Percentiles rank a stretch among this genome's conserved stretches.
These are phyloP conservation scores for Phytophthora pistaciae DNA, from an alignment of 352 stramenopile genomes.

Conservation along the genomic window DNA sequence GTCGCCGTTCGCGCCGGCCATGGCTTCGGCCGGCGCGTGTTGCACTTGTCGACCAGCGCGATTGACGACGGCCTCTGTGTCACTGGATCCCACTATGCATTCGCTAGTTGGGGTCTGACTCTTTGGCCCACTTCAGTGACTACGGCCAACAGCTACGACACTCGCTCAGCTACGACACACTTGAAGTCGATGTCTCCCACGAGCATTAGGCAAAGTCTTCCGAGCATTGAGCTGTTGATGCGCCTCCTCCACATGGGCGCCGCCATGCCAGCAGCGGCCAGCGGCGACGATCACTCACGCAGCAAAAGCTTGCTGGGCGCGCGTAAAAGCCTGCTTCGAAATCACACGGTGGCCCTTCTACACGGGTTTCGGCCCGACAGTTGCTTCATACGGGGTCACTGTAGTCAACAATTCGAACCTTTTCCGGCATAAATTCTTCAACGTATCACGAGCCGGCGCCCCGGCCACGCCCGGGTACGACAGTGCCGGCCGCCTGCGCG, in stretches of 20 bases:
- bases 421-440: conserved; percentile 33
- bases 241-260: not conserved
- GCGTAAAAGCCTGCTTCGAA: conserved; percentile 33
- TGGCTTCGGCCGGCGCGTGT: conserved; percentile 5
- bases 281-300: conserved; percentile 10
- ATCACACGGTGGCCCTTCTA: conserved; percentile 31
- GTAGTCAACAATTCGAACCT: conserved; percentile 33
- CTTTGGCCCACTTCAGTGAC: conserved; percentile 27
- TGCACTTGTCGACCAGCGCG: conserved; percentile 17
- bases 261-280: not conserved
- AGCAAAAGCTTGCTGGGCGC: conserved; percentile 20
- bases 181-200: not conserved
- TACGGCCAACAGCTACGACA: conserved; percentile 19
- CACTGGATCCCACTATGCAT: conserved; percentile 37
- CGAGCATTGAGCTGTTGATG: not conserved
- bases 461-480: conserved; percentile 26
- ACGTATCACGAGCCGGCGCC: conserved; percentile 24
- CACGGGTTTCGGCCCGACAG: not conserved
- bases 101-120: conserved; percentile 41
- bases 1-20: conserved; percentile 2
- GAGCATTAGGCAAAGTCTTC: not conserved
- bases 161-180: not conserved
- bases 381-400: conserved; percentile 19
- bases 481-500: conserved; percentile 27
- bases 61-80: conserved; percentile 35